Conservation (phyloP, 176 grass and related monocot species). For the Carex parvula region DNA sequence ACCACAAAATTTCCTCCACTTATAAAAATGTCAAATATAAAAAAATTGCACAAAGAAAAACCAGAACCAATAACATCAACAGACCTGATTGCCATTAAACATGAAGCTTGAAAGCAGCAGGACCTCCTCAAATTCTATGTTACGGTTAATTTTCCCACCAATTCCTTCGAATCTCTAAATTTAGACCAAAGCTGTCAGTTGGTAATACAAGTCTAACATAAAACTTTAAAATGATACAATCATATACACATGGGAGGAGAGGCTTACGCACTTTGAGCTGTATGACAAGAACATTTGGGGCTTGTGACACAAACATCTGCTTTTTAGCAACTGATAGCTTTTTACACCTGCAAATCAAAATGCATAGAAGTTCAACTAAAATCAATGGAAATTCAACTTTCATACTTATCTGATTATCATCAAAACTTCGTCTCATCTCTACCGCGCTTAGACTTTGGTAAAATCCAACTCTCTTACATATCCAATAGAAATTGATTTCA, state of each 20-base stretch:
- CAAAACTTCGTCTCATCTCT: neutral
- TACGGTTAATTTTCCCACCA: conserved; percentile 88
- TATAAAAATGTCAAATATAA: neutral
- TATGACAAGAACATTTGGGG: conserved; percentile 96
- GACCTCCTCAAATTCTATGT: conserved; percentile 81
- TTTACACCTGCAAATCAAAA: conserved; percentile 64
- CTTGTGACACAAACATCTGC: conserved; percentile 82
- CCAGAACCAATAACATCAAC: neutral
- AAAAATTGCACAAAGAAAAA: neutral
- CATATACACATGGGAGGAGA: conserved; percentile 26
- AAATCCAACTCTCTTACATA: neutral
- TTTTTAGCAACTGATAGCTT: conserved; percentile 85
- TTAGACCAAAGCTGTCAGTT: neutral
- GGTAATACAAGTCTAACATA: conserved; percentile 7
- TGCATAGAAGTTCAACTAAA: conserved; percentile 5
- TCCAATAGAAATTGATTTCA: neutral
- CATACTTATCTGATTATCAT: neutral
- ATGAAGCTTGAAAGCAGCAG: conserved; percentile 85
- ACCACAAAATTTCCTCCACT: neutral
- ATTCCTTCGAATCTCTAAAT: conserved; percentile 92
- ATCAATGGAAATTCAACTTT: neutral
- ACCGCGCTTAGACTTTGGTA: neutral
- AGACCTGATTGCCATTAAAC: conserved; percentile 71
- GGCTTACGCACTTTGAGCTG: conserved; percentile 71
- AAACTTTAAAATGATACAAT: conserved; percentile 2